Evolutionary conservation across 768 basidiomycete genomes (phyloP).

Genomic region (Mycena amicta): DNA sequence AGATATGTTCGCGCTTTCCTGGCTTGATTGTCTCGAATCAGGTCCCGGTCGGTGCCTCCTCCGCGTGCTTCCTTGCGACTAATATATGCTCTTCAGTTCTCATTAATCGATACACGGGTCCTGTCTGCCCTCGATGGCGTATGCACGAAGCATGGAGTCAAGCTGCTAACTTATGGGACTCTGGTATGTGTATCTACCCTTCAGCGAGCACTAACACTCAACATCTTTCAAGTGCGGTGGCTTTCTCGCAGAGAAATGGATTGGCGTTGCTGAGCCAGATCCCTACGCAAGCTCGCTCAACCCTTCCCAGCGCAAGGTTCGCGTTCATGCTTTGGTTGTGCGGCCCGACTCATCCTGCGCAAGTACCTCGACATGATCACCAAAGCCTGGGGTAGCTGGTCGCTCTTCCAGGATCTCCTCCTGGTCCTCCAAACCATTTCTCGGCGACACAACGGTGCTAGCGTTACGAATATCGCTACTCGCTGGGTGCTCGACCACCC

Average conservation of each 20-base stretch:
- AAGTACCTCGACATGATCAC: conserved; percentile 88
- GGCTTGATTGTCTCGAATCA: conserved; percentile 81
- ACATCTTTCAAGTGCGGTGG: conserved; percentile 67
- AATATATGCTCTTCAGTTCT: conserved; percentile 54
- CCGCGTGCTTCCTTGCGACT: neutral
- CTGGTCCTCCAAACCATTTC: conserved; percentile 60
- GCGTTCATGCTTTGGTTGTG: too few relatives aligned
- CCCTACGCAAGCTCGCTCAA: conserved; percentile 67
- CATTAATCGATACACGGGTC: conserved; percentile 77
- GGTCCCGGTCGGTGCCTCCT: conserved; percentile 59
- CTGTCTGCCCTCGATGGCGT: conserved; percentile 77
- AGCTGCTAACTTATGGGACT: conserved; percentile 78
- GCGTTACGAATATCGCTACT: conserved; percentile 79
- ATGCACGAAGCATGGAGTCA: conserved; percentile 71
- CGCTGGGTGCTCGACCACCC: conserved; percentile 85
- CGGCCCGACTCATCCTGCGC: too few relatives aligned
- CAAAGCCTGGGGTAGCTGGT: conserved; percentile 79
- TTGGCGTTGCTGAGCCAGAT: conserved; percentile 69
- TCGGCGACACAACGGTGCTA: conserved; percentile 62
- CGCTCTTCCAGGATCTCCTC: conserved; percentile 71
- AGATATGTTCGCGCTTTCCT: conserved; percentile 74
- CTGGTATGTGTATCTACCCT: conserved; percentile 49
- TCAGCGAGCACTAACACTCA: neutral
- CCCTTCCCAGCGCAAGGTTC: conserved; percentile 82
- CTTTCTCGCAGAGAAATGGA: conserved; percentile 78